Evolutionary conservation across 805 yeast species (phyloP), one percentile per base, ranked within the genome.

Genomic region (Lipomyces mesembrius): DNA sequence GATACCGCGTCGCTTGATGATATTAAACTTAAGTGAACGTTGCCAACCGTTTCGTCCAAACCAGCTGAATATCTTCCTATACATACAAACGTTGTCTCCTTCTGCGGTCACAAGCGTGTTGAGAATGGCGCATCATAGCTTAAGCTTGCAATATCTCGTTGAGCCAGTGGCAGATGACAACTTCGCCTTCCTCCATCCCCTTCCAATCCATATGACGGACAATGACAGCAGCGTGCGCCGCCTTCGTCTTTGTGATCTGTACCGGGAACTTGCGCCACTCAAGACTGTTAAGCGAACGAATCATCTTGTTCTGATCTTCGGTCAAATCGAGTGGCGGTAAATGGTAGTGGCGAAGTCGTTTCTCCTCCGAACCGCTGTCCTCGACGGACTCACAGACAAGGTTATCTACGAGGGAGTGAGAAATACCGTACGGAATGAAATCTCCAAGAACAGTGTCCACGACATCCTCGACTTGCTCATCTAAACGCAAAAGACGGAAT

Each of bases 211-310:
- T 74, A 68, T 83, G 85, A 60, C 96, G 83, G 55, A 88, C 90
- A 66, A 91, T 89, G 1, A 91, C 88, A 1, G 95, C 96, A 0
- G 96, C 91, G 74, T 91, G 97, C 0, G 96, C 84, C 56, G 87
- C 84, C 59, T 82, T 82, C 5, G 94, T 87, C 37, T 83, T 79
- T 51, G 88, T 82, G 65, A 91, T 88, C 66, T 88, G 83, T 34
- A 91, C 82, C 0, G 95, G 93, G 71, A 77, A 88, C 75, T 90
- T 91, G 55, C 79, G 76, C 96, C 96, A 92, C 1, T 79, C 73
- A 3, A 90, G 75, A 2, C 77, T 71, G 76, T 91, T 91, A 75
- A 91, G 81, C 61, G 83, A 81, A 35, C 77, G 77, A 39, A 89
- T 82, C 54, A 90, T 89, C 14, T 75, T 78, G 61, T 77, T 72